A percentile compares a stretch with the other conserved stretches of the same genome.
These are phyloP conservation scores for Fusarium tanahbumbuense DNA, from an alignment of 2,329 filamentous ascomycete species.

Conservation along the genomic window DNA sequence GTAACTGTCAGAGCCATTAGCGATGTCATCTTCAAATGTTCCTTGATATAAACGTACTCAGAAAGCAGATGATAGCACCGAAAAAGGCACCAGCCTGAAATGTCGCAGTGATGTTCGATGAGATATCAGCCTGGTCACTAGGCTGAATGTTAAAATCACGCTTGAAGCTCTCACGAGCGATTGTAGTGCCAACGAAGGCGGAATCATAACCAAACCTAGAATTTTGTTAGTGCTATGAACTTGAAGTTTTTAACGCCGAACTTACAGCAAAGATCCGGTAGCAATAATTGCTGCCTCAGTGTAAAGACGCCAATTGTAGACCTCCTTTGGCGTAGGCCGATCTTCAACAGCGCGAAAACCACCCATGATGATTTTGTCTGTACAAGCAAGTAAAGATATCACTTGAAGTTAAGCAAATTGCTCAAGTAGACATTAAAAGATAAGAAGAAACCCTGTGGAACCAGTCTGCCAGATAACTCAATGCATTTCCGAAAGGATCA, in stretches of 20 bases:
- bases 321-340: slow-evolving; percentile 65
- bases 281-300: slow-evolving; percentile 60
- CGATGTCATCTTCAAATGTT: accelerated
- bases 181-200: slow-evolving; percentile 66
- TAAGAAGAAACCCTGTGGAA: not conserved
- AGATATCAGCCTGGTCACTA: slow-evolving; percentile 48
- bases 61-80: slow-evolving; percentile 61
- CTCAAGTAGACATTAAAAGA: not conserved
- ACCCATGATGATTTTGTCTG: slow-evolving; percentile 45
- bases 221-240: not conserved
- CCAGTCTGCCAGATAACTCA: not conserved
- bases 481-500: not conserved
- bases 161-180: slow-evolving; percentile 61
- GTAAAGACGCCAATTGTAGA: slow-evolving; percentile 66
- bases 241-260: not conserved
- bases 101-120: slow-evolving; percentile 59
- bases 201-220: slow-evolving; percentile 64
- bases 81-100: slow-evolving; percentile 65
- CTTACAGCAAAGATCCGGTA: slow-evolving; percentile 58
- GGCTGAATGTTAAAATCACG: slow-evolving; percentile 53
- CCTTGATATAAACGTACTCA: slow-evolving; percentile 43
- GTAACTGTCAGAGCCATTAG: slow-evolving; percentile 48
- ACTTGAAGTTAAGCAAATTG: not conserved
- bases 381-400: not conserved
- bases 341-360: slow-evolving; percentile 63